phyloP scores from a whole-genome alignment of 192 early-diverging fungal species.

The Coemansia sp. region DNA sequence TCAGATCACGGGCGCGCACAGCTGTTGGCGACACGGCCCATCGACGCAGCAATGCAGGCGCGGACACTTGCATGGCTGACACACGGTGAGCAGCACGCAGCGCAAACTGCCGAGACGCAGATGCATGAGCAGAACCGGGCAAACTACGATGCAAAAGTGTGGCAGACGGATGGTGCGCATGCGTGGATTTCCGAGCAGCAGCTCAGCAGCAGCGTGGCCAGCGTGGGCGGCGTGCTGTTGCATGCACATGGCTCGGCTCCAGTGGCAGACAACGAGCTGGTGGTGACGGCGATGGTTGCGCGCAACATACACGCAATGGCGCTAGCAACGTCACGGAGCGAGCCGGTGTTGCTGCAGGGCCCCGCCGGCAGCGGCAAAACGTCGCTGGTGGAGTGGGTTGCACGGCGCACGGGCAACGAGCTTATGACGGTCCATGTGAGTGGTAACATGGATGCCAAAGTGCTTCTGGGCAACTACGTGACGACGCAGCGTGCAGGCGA shows the following conservation, averaged over 20 bases:
- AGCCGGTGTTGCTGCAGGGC: constrained; percentile 87
- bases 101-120: constrained; percentile 5
- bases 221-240: constrained; percentile 47
- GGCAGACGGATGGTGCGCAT: constrained; percentile 10
- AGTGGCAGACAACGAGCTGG: constrained; percentile 40
- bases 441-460: constrained; percentile 94
- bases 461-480: constrained; percentile 93
- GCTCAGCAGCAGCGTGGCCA: constrained; percentile 38
- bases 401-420: constrained; percentile 71
- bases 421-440: constrained; percentile 93
- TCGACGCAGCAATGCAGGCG: constrained; percentile 8
- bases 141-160: constrained; percentile 4
- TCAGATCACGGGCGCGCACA: constrained; percentile 26
- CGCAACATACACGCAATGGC: constrained; percentile 77
- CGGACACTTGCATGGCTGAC: constrained; percentile 26
- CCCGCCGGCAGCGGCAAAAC: constrained; percentile 88
- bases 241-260: constrained; percentile 31
- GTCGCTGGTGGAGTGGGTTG: constrained; percentile 84
- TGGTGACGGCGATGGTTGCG: constrained; percentile 75
- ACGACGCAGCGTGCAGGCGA: constrained; percentile 86
- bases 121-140: constrained; percentile 15
- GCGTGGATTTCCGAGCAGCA: constrained; percentile 20
- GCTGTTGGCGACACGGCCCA: constrained; percentile 9
- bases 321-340: constrained; percentile 81
- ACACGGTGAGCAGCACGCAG: constrained; percentile 23